These are phyloP conservation scores for Fomitopsis betulina DNA, from an alignment of 1,284 basidiomycete species.

Conservation along the genomic window DNA sequence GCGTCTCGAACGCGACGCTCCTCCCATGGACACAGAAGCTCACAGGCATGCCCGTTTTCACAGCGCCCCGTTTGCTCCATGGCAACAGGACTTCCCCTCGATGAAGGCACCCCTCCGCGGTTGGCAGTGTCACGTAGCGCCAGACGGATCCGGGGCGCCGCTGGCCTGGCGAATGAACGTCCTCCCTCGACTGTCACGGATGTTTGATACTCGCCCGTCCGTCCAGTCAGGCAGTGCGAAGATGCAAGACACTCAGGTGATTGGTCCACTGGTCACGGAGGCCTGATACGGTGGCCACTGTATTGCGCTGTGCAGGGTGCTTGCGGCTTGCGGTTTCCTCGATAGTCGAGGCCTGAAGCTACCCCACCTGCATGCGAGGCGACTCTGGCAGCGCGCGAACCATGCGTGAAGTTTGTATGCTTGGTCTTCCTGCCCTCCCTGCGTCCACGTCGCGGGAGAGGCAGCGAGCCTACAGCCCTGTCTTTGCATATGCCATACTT, in stretches of 20 bases:
- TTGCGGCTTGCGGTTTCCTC: neutral
- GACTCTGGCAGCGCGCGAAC: neutral
- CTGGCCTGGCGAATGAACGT: neutral
- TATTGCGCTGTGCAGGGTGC: neutral
- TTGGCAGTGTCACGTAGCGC: neutral
- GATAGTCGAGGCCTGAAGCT: neutral
- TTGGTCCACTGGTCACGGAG: neutral
- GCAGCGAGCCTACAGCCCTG: neutral
- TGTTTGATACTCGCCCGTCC: neutral
- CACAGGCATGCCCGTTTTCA: neutral
- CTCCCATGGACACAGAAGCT: neutral
- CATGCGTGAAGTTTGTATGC: neutral
- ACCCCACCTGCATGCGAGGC: neutral
- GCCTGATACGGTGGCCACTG: neutral
- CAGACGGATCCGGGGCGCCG: neutral
- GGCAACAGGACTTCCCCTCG: neutral
- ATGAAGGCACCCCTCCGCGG: neutral
- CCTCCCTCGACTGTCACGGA: conserved; percentile 1
- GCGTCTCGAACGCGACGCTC: neutral
- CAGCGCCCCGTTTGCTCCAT: neutral
- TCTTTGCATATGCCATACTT: neutral
- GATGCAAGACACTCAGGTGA: neutral
- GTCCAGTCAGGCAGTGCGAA: neutral
- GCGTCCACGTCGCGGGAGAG: neutral
- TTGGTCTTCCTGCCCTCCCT: neutral